Conservation (phyloP, 495 filamentous ascomycete species). For the Chaetomium fimeti region DNA sequence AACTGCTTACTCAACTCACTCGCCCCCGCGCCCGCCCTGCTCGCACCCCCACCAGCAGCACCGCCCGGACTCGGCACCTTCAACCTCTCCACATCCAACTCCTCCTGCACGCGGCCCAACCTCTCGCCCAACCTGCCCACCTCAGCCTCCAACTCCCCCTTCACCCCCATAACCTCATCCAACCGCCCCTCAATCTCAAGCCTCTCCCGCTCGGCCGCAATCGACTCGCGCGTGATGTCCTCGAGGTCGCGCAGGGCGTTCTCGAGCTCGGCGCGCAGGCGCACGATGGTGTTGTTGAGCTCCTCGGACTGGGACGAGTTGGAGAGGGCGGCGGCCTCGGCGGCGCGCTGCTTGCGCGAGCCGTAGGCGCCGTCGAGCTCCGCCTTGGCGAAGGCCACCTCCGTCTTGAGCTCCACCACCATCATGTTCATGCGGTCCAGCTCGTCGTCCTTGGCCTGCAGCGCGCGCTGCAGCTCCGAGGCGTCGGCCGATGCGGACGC, state of each 20-base stretch:
- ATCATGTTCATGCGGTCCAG: constrained; percentile 74
- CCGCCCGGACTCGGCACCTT: constrained; percentile 30
- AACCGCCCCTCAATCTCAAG: constrained; percentile 67
- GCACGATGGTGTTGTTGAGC: constrained; percentile 58
- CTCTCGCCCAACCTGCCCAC: constrained; percentile 34
- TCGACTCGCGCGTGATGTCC: constrained; percentile 76
- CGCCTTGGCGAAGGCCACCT: constrained; percentile 85
- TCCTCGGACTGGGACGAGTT: constrained; percentile 65
- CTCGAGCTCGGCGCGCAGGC: constrained; percentile 74
- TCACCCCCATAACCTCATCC: constrained; percentile 38
- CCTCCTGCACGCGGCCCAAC: constrained; percentile 43
- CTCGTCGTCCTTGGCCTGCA: constrained; percentile 60
- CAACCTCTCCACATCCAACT: constrained; percentile 46
- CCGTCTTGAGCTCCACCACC: constrained; percentile 82
- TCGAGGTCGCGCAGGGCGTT: constrained; percentile 85
- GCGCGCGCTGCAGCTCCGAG: constrained; percentile 37
- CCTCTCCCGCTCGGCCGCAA: constrained; percentile 83
- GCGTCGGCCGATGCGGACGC: constrained; percentile 33
- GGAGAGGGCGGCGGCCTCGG: constrained; percentile 66
- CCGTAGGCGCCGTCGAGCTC: constrained; percentile 95
- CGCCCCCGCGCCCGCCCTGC: constrained; percentile 30
- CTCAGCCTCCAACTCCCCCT: constrained; percentile 41
- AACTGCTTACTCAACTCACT: constrained; percentile 44
- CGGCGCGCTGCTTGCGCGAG: constrained; percentile 70
- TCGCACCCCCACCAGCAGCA: constrained; percentile 1